Evolutionary conservation across 257 asterid species (phyloP), one percentile per base, ranked within the genome.

Genomic region (Solanum chilense): DNA sequence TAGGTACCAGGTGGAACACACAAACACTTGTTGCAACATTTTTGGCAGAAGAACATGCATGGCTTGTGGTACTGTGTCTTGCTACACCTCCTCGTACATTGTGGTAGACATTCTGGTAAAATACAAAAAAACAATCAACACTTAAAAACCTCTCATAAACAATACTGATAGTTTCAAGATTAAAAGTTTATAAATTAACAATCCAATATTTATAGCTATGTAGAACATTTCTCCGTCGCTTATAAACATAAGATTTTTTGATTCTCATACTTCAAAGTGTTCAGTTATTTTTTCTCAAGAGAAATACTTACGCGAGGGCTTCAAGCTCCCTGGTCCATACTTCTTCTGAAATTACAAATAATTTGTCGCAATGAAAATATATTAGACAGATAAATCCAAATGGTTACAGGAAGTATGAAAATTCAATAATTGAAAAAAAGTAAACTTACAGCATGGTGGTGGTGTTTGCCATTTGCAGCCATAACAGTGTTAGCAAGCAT

Each of bases 1-100:
- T 91, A 93, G 87, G 35, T 90, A 29, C 97, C 97, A n/a, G 95
- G 95, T 6, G 97, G 97, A 11, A 94, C 97, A 75, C 97, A 94
- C 1, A 92, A 92, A 64, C 95, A 94, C 42, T 90, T 94, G 78
- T 20, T 85, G 62, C 97, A 94, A n/a, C 95, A 94, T 31, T 93
- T 93, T 35, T 93, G 90, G 87, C 97, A 93, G 89, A 91, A 93
- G 62, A 89, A 77, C 87, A 91, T 62, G 62, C 97, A 94, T 31
- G 93, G 86, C 84, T 89, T 88, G 49, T 42, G 9, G 92, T 90
- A 89, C 87, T 85, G 90, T 12, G 97, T 94, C 49, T 60, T 20
- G 86, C 86, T 35, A 75, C 97, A 94, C 49, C 94, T 92, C 82
- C 93, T 89, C 0, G 73, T 39, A 80, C 96, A 93, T 70, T 92